These are phyloP conservation scores for Rhizoclosmatium globosum DNA, from an alignment of 192 early-diverging fungal species.

Conservation along the genomic window DNA sequence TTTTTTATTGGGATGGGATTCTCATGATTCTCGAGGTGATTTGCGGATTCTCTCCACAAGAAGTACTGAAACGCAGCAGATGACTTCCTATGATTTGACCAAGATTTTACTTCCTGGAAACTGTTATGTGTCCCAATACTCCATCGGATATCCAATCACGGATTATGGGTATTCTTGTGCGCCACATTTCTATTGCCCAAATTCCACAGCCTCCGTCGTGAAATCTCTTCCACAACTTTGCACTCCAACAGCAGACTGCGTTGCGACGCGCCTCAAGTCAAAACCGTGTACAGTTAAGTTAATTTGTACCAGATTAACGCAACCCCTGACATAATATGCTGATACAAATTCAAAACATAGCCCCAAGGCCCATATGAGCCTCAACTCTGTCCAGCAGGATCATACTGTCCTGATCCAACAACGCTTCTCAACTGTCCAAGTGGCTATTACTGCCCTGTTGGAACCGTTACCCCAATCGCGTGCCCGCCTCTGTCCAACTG, in stretches of 20 bases:
- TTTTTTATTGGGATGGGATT: too few species aligned
- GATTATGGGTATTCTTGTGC: slow-evolving; percentile 33
- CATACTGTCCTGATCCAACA: slow-evolving; percentile 6
- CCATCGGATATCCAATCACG: slow-evolving; percentile 26
- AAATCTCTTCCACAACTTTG: slow-evolving; percentile 29
- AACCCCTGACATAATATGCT: neutral
- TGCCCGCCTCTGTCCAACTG: slow-evolving; percentile 26
- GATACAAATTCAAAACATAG: slow-evolving; percentile 10
- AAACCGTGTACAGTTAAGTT: neutral
- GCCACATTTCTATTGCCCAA: slow-evolving; percentile 34
- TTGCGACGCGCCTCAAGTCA: neutral
- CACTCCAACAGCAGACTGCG: slow-evolving; percentile 3
- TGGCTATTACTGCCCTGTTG: slow-evolving; percentile 3
- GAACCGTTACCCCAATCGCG: neutral
- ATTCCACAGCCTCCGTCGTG: slow-evolving; percentile 4
- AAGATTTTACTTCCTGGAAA: slow-evolving; percentile 27
- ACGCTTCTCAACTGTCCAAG: neutral
- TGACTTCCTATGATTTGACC: neutral
- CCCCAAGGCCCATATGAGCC: slow-evolving; percentile 50
- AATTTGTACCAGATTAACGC: neutral
- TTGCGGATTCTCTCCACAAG: too few species aligned
- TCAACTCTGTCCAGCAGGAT: slow-evolving; percentile 6
- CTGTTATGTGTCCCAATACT: slow-evolving; percentile 20
- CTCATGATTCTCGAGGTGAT: too few species aligned
- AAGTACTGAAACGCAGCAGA: too few species aligned